Percentiles rank a stretch among this genome's conserved stretches.
Conservation (phyloP, 2,329 filamentous ascomycete genomes). For the Lachnellula willkommii region DNA sequence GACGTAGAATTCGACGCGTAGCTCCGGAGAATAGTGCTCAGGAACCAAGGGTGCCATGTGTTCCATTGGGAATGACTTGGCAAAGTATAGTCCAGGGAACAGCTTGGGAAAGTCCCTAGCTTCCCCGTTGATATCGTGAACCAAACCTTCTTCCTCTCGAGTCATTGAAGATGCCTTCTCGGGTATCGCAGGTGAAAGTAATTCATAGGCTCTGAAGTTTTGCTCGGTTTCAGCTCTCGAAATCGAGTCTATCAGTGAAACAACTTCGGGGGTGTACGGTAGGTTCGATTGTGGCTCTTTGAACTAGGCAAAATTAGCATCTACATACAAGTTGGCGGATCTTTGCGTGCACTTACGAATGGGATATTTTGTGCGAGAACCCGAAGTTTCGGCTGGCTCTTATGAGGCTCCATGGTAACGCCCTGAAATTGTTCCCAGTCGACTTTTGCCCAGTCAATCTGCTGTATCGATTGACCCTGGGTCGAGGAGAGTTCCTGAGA, state of each 20-base stretch:
- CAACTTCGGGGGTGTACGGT: slow-evolving; percentile 1
- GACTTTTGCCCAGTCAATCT: background rate
- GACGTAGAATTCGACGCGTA: slow-evolving; percentile 22
- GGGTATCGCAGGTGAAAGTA: slow-evolving; percentile 2
- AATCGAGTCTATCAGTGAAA: background rate
- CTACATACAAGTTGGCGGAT: background rate
- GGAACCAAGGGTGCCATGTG: slow-evolving; percentile 20
- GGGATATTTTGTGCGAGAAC: background rate
- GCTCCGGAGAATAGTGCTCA: slow-evolving; percentile 15
- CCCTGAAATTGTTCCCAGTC: background rate
- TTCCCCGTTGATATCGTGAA: background rate
- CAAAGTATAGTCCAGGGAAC: slow-evolving; percentile 11
- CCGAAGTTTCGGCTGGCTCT: background rate
- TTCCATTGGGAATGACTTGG: slow-evolving; percentile 18
- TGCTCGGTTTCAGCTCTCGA: background rate
- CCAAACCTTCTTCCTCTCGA: background rate
- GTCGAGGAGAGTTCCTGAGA: background rate
- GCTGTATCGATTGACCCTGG: background rate
- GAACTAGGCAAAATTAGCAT: background rate
- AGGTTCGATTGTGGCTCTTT: background rate
- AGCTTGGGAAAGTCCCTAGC: slow-evolving; percentile 1
- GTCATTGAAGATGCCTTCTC: background rate
- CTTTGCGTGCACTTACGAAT: background rate
- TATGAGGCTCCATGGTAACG: background rate
- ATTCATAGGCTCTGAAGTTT: background rate